Base-by-base conservation (phyloP, 1,139 yeast genomes). In the Spathaspora sp. region DNA sequence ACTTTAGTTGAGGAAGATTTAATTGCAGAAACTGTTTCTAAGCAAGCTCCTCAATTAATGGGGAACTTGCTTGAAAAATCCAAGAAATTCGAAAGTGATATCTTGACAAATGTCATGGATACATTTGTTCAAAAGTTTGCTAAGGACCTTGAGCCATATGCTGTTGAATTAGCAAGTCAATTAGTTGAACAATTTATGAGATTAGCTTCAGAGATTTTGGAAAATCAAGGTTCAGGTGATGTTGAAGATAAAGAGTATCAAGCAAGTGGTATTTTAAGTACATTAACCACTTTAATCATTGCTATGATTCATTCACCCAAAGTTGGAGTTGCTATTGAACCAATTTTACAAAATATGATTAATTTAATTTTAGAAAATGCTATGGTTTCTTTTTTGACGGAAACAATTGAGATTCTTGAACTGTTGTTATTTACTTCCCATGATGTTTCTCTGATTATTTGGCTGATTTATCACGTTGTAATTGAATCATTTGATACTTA, bases 91-190 rank as follows among this genome's bases (percentile, higher is more conserved):
- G 83, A 80, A 57, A 70, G 80, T 51, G 85, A 80, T 54, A 70
- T 79, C 38, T 68, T 80, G 50, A 75, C 80, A 40, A 72, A 74
- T 31, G 79, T 79, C 3, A 80, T 81, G 82, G 84, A 80, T 49
- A 71, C 74, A 13, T 76, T 80, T 56, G 84, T 80, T 7, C 77
- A 77, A 46, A 75, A 70, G 51, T 80, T 79, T 55, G 74, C 83
- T 2, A 61, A 65, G 33, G 76, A 78, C 56, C 68, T 80, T 50
- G 82, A 78, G 55, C 85, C 85, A 6, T 80, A 76, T 58, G 82
- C 82, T 17, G 61, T 67, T 15, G 80, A 80, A 54, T 68, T 80
- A 51, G 68, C 81, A 2, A 49, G 68, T 10, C 76, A 74, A 51
- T 68, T 80, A 56, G 72, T 70, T 11, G 72, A 72, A 29, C 82